Conservation (phyloP, 2,329 filamentous ascomycete species). For the Xylariales sp. region DNA sequence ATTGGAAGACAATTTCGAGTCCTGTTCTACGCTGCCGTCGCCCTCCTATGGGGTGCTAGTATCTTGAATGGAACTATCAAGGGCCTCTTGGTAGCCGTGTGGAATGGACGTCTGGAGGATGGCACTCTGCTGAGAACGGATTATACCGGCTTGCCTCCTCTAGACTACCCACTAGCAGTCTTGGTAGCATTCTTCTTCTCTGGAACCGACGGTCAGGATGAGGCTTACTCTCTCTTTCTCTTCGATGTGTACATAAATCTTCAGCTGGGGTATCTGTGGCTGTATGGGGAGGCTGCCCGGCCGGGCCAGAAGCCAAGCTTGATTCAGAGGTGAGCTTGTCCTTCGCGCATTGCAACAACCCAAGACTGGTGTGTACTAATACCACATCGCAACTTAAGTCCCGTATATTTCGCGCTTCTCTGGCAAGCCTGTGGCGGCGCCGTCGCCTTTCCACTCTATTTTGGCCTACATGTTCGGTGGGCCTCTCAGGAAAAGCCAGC, state of each 20-base stretch:
- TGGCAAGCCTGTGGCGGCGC: conserved; percentile 22
- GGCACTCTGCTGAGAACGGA: conserved; percentile 16
- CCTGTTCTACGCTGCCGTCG: conserved; percentile 6
- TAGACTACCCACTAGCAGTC: conserved; percentile 20
- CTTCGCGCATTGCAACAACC: not conserved
- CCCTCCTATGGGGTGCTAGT: conserved; percentile 20
- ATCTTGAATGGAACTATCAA: conserved; percentile 19
- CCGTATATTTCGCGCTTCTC: conserved; percentile 17
- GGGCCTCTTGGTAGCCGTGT: conserved; percentile 17
- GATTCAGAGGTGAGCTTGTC: conserved; percentile 14
- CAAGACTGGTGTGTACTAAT: not conserved
- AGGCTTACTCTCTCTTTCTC: conserved; percentile 19
- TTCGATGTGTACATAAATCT: conserved; percentile 22
- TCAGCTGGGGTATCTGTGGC: conserved; percentile 22
- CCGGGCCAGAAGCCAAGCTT: conserved; percentile 17
- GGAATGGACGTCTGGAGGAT: conserved; percentile 16
- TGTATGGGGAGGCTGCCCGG: conserved; percentile 20
- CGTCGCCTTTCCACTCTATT: conserved; percentile 22
- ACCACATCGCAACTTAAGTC: conserved; percentile 12
- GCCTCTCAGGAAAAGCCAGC: conserved; percentile 9
- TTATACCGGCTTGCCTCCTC: conserved; percentile 19
- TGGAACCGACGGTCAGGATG: conserved; percentile 19
- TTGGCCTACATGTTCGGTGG: conserved; percentile 19
- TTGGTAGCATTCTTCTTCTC: conserved; percentile 24
- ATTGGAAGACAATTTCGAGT: not conserved